Percentiles rank a stretch among this genome's conserved stretches.
Conservation (phyloP, 2,329 filamentous ascomycete species). For the Fusarium acutatum region DNA sequence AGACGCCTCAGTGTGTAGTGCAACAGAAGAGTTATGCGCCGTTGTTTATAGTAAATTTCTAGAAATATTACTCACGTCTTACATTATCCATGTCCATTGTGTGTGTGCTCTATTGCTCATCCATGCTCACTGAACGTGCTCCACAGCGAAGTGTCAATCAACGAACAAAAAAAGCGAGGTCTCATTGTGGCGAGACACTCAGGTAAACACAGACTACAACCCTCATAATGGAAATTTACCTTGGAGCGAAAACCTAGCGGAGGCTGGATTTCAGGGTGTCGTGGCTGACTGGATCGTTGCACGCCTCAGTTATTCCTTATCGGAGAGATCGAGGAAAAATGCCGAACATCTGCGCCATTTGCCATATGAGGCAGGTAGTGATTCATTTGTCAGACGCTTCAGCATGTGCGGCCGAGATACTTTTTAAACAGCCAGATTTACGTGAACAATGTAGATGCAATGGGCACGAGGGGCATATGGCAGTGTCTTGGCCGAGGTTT, state of each 20-base stretch:
- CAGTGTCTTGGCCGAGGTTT: constrained; percentile 5
- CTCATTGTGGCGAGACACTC: not conserved
- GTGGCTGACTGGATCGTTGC: not conserved
- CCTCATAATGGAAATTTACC: not conserved
- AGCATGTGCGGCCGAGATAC: constrained; percentile 1
- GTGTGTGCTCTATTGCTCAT: constrained; percentile 12
- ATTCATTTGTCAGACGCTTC: not conserved
- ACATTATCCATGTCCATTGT: not conserved
- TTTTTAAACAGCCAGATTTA: not conserved
- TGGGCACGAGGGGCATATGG: not conserved
- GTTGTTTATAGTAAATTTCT: constrained; percentile 12
- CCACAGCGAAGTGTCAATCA: not conserved
- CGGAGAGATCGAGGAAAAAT: not conserved
- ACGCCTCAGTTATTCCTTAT: not conserved
- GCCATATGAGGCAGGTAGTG: constrained; percentile 1
- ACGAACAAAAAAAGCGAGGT: not conserved
- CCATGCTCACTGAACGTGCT: not conserved
- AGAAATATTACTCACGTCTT: constrained; percentile 26
- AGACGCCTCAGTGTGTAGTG: constrained; percentile 28
- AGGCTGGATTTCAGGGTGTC: not conserved
- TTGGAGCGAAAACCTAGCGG: not conserved
- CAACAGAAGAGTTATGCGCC: constrained; percentile 27
- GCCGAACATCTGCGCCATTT: not conserved
- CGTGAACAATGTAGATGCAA: not conserved
- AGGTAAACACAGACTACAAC: not conserved